Percentiles rank a stretch among this genome's conserved stretches.
phyloP scores from a whole-genome alignment of 208 protist species.

The Phytomonas serpens region DNA sequence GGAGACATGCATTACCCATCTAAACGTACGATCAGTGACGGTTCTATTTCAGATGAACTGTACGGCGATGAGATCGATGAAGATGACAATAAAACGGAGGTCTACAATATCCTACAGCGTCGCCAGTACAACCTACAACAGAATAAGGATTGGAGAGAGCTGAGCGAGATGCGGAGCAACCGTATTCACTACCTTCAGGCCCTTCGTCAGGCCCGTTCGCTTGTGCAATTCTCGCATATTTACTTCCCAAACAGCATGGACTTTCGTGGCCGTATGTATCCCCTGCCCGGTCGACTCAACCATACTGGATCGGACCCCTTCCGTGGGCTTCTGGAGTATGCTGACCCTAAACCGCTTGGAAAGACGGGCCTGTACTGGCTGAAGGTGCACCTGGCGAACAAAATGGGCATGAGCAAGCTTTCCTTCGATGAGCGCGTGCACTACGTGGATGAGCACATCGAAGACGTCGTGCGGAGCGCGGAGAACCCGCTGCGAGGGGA shows the following conservation, averaged over 20 bases:
- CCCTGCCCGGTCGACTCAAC: constrained; percentile 96
- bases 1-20: constrained; percentile 49
- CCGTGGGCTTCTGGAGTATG: constrained; percentile 94
- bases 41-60: neutral
- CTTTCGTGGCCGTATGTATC: constrained; percentile 98
- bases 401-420: constrained; percentile 96
- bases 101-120: constrained; percentile 67
- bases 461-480: constrained; percentile 82
- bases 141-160: constrained; percentile 72
- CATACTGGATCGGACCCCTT: constrained; percentile 94
- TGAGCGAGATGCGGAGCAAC: constrained; percentile 74
- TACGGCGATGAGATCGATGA: constrained; percentile 20
- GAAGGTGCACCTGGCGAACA: constrained; percentile 97
- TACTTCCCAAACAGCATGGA: constrained; percentile 99
- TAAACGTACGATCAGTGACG: constrained; percentile 8
- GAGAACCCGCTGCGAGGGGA: constrained; percentile 73
- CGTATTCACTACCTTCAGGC: constrained; percentile 87
- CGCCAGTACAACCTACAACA: constrained; percentile 57
- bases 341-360: constrained; percentile 91
- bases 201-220: constrained; percentile 81
- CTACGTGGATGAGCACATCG: constrained; percentile 92
- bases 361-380: constrained; percentile 93
- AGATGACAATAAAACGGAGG: constrained; percentile 18
- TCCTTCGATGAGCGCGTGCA: constrained; percentile 92
- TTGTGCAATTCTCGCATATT: constrained; percentile 89